A percentile compares a stretch with the other conserved stretches of the same genome.
Evolutionary conservation across 805 yeast genomes (phyloP).

Genomic region (Hanseniaspora pseudoguilliermondii): DNA sequence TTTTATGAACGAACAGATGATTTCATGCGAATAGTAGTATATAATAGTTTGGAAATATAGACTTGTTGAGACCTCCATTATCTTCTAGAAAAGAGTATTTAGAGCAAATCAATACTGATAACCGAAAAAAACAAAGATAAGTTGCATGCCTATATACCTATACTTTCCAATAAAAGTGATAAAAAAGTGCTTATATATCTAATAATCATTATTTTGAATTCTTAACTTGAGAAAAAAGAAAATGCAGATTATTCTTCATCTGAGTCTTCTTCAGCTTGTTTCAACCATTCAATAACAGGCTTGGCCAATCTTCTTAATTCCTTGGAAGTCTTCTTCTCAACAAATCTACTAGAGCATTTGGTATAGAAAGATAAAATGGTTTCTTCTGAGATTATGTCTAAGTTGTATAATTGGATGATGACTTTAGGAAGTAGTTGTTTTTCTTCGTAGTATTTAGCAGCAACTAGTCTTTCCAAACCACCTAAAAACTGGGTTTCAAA

Average conservation of each 20-base stretch:
- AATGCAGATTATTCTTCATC: slow-evolving; percentile 35
- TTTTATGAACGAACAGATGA: too few relatives aligned
- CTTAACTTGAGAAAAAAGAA: too few relatives aligned
- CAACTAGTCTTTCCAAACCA: slow-evolving; percentile 88
- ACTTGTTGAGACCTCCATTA: too few relatives aligned
- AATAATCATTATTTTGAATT: too few relatives aligned
- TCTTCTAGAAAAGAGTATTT: too few relatives aligned
- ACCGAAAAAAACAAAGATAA: too few relatives aligned
- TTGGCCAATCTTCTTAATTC: slow-evolving; percentile 93
- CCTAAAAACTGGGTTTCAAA: slow-evolving; percentile 87
- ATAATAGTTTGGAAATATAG: too few relatives aligned
- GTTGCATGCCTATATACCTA: too few relatives aligned
- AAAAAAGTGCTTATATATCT: too few relatives aligned
- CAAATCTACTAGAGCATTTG: slow-evolving; percentile 83
- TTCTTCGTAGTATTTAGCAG: slow-evolving; percentile 62
- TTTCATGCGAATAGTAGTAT: too few relatives aligned
- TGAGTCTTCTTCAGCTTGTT: slow-evolving; percentile 78
- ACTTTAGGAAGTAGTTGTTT: slow-evolving; percentile 69
- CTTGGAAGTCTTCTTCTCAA: slow-evolving; percentile 80
- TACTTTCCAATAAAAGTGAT: too few relatives aligned
- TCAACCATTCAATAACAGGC: slow-evolving; percentile 89
- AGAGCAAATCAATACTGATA: too few relatives aligned
- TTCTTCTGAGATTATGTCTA: slow-evolving; percentile 76
- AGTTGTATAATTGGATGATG: slow-evolving; percentile 65
- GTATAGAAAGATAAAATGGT: slow-evolving; percentile 75